phyloP scores from a whole-genome alignment of 805 yeast genomes.

The Diddensiella caesifluorescens region DNA sequence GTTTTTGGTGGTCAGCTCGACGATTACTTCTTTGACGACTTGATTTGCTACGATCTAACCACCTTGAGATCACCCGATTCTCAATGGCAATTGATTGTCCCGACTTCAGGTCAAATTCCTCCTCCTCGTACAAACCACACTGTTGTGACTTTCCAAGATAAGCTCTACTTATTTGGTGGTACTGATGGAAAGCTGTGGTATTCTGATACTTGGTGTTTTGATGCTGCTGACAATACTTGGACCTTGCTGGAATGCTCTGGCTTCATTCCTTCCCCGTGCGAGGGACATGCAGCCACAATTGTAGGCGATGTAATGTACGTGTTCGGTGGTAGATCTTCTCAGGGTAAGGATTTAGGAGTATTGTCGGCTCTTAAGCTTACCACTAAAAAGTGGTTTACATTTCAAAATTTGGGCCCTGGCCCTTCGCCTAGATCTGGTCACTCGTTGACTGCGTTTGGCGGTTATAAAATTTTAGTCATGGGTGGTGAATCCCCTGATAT shows the following conservation, averaged over 20 bases:
- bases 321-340: slow-evolving; percentile 80
- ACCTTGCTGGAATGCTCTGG: slow-evolving; percentile 64
- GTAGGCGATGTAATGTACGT: slow-evolving; percentile 75
- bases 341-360: slow-evolving; percentile 61
- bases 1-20: slow-evolving; percentile 95
- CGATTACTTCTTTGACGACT: slow-evolving; percentile 72
- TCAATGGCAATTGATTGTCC: slow-evolving; percentile 68
- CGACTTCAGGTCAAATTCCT: slow-evolving; percentile 44
- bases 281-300: slow-evolving; percentile 83
- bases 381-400: slow-evolving; percentile 65
- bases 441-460: slow-evolving; percentile 65
- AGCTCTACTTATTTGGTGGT: slow-evolving; percentile 89
- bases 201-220: slow-evolving; percentile 76
- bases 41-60: slow-evolving; percentile 81
- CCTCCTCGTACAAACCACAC: slow-evolving; percentile 91
- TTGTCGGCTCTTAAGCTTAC: slow-evolving; percentile 73
- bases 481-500: slow-evolving; percentile 78
- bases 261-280: slow-evolving; percentile 73
- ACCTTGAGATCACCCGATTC: slow-evolving; percentile 79
- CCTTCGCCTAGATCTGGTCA: slow-evolving; percentile 93
- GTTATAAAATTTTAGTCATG: slow-evolving; percentile 71
- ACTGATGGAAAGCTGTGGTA: slow-evolving; percentile 66
- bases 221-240: slow-evolving; percentile 68
- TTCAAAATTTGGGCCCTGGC: slow-evolving; percentile 46
- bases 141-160: slow-evolving; percentile 72